Percentiles rank a stretch among this genome's conserved stretches.
These are phyloP conservation scores for Gossypium anomalum DNA, from an alignment of 345 rosid species.

Conservation along the genomic window DNA sequence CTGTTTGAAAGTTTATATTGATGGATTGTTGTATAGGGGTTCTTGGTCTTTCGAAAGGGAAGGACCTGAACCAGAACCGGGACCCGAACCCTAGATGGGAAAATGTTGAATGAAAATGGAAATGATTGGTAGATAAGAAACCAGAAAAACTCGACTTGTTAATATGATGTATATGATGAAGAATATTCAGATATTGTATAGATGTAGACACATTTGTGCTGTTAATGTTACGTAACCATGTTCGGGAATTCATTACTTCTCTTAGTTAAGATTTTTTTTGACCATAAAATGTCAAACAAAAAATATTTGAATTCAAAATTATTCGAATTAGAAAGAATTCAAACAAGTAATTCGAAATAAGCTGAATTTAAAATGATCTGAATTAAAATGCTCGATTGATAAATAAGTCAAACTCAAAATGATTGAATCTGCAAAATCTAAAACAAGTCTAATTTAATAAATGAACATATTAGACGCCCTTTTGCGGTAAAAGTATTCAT, in stretches of 20 bases:
- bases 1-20: neutral
- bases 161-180: slow-evolving; percentile 1
- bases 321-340: too few relatives aligned
- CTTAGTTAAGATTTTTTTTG: too few relatives aligned
- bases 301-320: too few relatives aligned
- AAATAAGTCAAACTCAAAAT: too few relatives aligned
- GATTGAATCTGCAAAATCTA: too few relatives aligned
- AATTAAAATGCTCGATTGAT: too few relatives aligned
- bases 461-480: neutral
- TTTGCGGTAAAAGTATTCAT: too few relatives aligned
- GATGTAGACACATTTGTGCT: neutral
- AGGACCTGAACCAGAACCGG: neutral
- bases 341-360: too few relatives aligned
- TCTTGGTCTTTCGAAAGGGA: neutral
- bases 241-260: neutral
- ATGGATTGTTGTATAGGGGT: neutral
- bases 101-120: neutral
- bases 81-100: neutral
- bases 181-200: neutral
- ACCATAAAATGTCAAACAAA: too few relatives aligned
- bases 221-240: neutral
- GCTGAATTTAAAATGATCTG: too few relatives aligned
- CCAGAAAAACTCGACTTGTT: neutral
- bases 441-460: neutral
- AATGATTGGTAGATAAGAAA: neutral